These are phyloP conservation scores for Microthlaspi erraticum DNA, from an alignment of 345 rosid genomes.

Conservation along the genomic window DNA sequence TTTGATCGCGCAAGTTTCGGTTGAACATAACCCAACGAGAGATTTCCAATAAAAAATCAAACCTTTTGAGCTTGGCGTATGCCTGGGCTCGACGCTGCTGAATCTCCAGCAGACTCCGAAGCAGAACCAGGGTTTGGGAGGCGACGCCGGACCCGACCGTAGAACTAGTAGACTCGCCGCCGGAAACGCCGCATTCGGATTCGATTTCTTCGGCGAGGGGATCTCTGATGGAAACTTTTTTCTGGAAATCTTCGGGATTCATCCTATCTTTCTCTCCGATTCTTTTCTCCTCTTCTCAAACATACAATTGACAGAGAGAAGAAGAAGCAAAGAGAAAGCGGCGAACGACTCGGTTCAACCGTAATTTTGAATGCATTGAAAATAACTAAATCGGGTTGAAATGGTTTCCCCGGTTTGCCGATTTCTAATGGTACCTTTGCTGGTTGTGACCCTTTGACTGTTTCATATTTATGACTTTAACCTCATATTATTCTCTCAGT, in stretches of 20 bases:
- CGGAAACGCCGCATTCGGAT: not conserved
- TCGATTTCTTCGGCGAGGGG: slow-evolving; percentile 45
- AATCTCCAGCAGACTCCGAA: slow-evolving; percentile 64
- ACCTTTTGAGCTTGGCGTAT: slow-evolving; percentile 81
- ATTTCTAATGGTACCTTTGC: not conserved
- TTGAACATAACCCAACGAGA: not conserved
- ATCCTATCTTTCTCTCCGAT: slow-evolving; percentile 35
- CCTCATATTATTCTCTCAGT: not conserved
- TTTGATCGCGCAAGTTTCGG: not conserved
- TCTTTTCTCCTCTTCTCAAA: slow-evolving; percentile 26
- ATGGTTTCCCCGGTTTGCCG: not conserved
- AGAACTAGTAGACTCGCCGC: slow-evolving; percentile 12
- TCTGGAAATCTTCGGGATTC: slow-evolving; percentile 68
- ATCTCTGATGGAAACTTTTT: slow-evolving; percentile 63
- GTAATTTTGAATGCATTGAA: not conserved
- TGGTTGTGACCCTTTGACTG: not conserved
- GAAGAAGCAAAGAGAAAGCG: not conserved
- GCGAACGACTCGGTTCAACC: slow-evolving; percentile 11
- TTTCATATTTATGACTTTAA: not conserved
- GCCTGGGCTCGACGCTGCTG: slow-evolving; percentile 94
- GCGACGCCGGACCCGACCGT: slow-evolving; percentile 15
- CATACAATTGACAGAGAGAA: slow-evolving; percentile 18
- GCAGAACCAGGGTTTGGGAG: slow-evolving; percentile 54
- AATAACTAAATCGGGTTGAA: not conserved
- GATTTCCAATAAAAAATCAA: not conserved